phyloP scores from a whole-genome alignment of 257 asterid genomes.

The Linaria vulgaris region DNA sequence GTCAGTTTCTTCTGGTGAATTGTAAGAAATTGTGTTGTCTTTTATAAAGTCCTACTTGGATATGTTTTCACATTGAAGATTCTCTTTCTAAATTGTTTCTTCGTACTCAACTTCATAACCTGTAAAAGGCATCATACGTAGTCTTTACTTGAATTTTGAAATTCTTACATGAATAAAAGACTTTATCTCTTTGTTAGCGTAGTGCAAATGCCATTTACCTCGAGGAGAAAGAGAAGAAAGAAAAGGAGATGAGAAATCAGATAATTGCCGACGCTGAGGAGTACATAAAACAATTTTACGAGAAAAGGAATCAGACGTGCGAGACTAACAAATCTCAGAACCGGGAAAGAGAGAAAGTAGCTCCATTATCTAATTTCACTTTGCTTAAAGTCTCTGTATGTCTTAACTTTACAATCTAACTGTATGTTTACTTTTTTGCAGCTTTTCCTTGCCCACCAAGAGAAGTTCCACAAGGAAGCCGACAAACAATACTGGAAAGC shows the following conservation, averaged over 20 bases:
- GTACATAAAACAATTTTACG: constrained; percentile 67
- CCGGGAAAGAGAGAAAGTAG: constrained; percentile 84
- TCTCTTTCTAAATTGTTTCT: no score
- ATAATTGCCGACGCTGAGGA: constrained; percentile 88
- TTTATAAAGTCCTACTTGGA: background rate
- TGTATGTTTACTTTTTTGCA: constrained; percentile 26
- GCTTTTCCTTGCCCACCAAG: constrained; percentile 72
- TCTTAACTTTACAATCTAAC: background rate
- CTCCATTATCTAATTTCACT: background rate
- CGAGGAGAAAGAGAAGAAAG: constrained; percentile 91
- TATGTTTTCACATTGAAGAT: background rate
- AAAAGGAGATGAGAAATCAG: constrained; percentile 78
- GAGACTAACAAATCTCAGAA: constrained; percentile 69
- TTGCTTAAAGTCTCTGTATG: background rate
- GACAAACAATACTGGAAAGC: constrained; percentile 85
- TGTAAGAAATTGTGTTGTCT: background rate
- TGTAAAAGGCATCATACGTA: background rate
- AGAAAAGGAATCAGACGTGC: constrained; percentile 58
- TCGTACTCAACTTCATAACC: background rate
- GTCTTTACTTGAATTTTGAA: constrained; percentile 4
- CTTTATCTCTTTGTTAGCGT: constrained; percentile 1
- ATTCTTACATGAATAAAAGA: constrained; percentile 12
- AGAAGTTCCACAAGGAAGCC: constrained; percentile 93
- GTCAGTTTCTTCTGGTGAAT: background rate
- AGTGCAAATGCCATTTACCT: constrained; percentile 85